Base-by-base conservation (phyloP, 257 asterid genomes). In the Solanum peruvianum region DNA sequence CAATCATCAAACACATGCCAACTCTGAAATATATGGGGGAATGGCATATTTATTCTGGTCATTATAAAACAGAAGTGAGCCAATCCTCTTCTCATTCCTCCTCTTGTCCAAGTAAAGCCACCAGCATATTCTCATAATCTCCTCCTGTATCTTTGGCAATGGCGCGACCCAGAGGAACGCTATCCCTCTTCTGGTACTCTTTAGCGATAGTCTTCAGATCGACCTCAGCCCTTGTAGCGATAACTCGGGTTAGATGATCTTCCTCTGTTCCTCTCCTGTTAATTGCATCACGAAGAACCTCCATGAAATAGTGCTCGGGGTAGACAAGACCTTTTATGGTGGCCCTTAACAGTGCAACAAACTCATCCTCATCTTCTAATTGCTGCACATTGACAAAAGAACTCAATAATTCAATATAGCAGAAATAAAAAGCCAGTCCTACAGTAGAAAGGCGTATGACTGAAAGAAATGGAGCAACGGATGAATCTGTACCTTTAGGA, bases 101-200 rank as follows among this genome's bases (percentile, higher is more conserved):
- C 33, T 80, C 97, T 37, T 94, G 91, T 23, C 99, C 99, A 31
- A 97, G 69, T 76, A 97, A 91, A 92, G 98, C 93, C 90, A 96
- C 84, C 69, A 97, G 91, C 98, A 97, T 88, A 41, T 91, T 94
- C 92, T 95, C 99, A 47, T 93, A 97, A 88, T 97, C 97, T 35
- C 99, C 99, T 52, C n/a, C 64, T 25, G 99, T 95, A 91, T 97
- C 99, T 92, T 95, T 96, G 5, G 89, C 92, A 67, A 97, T 94
- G 87, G 98, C 99, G 9, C 76, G 90, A 41, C 92, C 96, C 29
- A 97, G 93, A 13, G 95, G 91, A 77, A 97, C 91, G 5, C 98
- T 97, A 91, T 92, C 94, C 92, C 99, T 92, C 87, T 89, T 95
- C 86, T 93, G 93, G 88, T 93, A 97, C 89, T 90, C 90, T 0